Evolutionary conservation across 257 asterid genomes (phyloP), one percentile per base, ranked within the genome.

Genomic region (Nicotiana sylvestris): DNA sequence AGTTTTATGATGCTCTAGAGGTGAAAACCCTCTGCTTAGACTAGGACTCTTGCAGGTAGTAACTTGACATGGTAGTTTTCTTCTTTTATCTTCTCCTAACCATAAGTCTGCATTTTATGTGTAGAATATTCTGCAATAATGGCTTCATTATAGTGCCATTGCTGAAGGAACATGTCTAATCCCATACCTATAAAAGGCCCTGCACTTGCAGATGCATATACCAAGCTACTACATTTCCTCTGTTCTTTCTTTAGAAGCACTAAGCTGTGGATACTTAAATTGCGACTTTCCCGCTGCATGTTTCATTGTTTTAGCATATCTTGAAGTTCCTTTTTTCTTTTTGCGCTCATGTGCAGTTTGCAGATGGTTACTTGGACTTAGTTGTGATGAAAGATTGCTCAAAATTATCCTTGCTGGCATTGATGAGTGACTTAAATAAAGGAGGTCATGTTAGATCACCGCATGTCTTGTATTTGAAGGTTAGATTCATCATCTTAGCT

Each of bases 351-450:
- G 13, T 87, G 84, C 94, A 96, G 99, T 96, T 96, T 90, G 93
- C 99, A 18, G 99, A 96, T 87, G 99, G 99, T 76, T 94, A 89
- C 88, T 84, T 93, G 91, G 99, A 94, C 92, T 88, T 96, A 88
- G 86, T 96, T 81, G 82, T 96, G 97, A 91, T 93, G 62, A 92
- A 87, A 89, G 96, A 96, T 78, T 85, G 94, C 83, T 88, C 97
- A 61, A 93, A 85, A 80, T 83, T 93, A 49, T 78, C 94, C 29
- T 88, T 96, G 91, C 90, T 95, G 10, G 80, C 85, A 77, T 81
- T 89, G 89, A 87, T 94, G 97, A 84, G 90, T 7, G 88, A 85
- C 82, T 33, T 94, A 87, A 90, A 86, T 86, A 88, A 79, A 25
- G 98, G 98, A 80, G 90, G 91, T 81, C 98, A 96, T 86, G 94